Percentiles rank a stretch among this genome's conserved stretches.
These are phyloP conservation scores for Excoecaria agallocha DNA, from an alignment of 345 rosid genomes.

Conservation along the genomic window DNA sequence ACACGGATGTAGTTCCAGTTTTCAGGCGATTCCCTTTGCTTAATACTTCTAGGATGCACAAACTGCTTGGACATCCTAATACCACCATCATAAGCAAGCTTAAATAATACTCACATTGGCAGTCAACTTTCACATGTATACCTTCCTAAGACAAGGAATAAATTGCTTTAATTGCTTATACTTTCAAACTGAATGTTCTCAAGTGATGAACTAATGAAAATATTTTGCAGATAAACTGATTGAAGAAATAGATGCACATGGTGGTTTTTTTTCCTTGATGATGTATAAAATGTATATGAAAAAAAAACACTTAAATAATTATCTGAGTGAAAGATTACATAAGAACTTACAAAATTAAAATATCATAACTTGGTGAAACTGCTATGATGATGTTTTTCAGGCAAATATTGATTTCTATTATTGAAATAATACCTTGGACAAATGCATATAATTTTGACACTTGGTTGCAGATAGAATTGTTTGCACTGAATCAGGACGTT, in stretches of 20 bases:
- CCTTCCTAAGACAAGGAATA: not conserved
- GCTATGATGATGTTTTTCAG: no score
- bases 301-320: not conserved
- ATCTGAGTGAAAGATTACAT: not conserved
- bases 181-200: not conserved
- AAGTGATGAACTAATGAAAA: not conserved
- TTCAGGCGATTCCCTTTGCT: not conserved
- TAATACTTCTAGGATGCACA: not conserved
- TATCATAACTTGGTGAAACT: not conserved
- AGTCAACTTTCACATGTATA: no score
- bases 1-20: not conserved
- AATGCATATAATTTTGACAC: no score
- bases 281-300: not conserved
- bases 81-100: not conserved
- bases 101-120: not conserved
- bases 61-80: not conserved
- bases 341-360: not conserved
- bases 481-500: no score
- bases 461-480: no score
- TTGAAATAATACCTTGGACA: no score
- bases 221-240: not conserved
- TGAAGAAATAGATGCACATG: no score
- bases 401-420: no score
- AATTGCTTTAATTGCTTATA: not conserved
- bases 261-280: no score